Percentiles rank a stretch among this genome's conserved stretches.
Evolutionary conservation across 805 yeast genomes (phyloP).

Genomic region (Starmerella stigmatis): DNA sequence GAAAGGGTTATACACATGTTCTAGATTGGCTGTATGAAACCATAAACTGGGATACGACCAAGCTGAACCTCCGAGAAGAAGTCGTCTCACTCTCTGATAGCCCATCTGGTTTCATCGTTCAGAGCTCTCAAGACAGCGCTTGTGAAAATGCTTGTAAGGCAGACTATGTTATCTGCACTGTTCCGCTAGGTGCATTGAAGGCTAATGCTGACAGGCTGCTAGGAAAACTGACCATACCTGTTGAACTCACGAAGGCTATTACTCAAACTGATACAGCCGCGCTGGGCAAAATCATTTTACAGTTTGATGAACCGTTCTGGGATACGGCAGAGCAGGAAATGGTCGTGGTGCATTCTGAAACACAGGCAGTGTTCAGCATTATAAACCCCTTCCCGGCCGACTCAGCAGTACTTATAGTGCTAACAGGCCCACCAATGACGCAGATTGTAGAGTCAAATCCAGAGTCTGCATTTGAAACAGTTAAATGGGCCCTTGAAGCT

Average conservation of each 20-base stretch:
- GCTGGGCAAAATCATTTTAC: constrained; percentile 62
- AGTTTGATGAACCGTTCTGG: constrained; percentile 59
- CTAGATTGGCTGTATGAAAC: constrained; percentile 36
- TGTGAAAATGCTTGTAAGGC: constrained; percentile 33
- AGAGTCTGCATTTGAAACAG: constrained; percentile 44
- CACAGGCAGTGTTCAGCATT: constrained; percentile 55
- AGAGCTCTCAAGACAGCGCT: no score
- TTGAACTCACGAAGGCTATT: constrained; percentile 33
- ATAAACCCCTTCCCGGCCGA: constrained; percentile 47
- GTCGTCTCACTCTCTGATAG: no score
- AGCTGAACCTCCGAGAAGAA: constrained; percentile 35
- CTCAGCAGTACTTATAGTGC: constrained; percentile 40
- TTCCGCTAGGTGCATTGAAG: constrained; percentile 64
- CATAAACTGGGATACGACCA: constrained; percentile 32
- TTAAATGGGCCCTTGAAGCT: constrained; percentile 41
- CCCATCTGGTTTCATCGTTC: no score
- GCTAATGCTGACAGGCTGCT: not conserved
- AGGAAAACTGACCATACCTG: constrained; percentile 35
- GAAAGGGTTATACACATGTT: constrained; percentile 29
- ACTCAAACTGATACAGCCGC: constrained; percentile 49
- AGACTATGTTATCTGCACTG: constrained; percentile 58
- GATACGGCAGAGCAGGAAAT: constrained; percentile 33
- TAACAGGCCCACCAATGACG: constrained; percentile 67
- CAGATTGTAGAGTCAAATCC: constrained; percentile 44
- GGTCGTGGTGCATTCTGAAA: constrained; percentile 21